These are phyloP conservation scores for Pythium brachiatum DNA, from an alignment of 352 stramenopile genomes.

Conservation along the genomic window DNA sequence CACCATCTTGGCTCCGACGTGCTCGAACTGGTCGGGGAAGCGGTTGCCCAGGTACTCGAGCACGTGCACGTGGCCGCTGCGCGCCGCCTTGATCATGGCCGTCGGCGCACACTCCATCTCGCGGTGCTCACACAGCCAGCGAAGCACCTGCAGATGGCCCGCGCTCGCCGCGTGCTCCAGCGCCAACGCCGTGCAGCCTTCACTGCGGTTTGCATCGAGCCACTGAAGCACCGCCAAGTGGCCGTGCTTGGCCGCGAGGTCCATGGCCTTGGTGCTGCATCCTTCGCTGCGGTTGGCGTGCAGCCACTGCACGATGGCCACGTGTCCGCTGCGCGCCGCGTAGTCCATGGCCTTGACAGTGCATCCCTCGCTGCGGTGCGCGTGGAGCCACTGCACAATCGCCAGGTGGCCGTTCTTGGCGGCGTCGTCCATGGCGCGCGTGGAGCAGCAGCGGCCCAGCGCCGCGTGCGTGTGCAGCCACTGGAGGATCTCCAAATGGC, in stretches of 20 bases:
- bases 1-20: slow-evolving; percentile 55
- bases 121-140: slow-evolving; percentile 33
- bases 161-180: slow-evolving; percentile 26
- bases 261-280: slow-evolving; percentile 50
- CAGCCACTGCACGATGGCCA: slow-evolving; percentile 61
- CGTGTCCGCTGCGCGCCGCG: slow-evolving; percentile 46
- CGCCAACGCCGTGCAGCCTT: slow-evolving; percentile 32
- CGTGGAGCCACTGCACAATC: slow-evolving; percentile 69
- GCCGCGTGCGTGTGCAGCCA: slow-evolving; percentile 48
- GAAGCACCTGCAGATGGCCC: slow-evolving; percentile 27
- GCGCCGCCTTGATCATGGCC: slow-evolving; percentile 26
- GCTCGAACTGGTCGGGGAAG: slow-evolving; percentile 52
- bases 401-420: slow-evolving; percentile 57
- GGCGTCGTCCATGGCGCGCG: slow-evolving; percentile 62
- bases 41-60: slow-evolving; percentile 42
- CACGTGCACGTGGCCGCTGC: slow-evolving; percentile 19
- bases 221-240: slow-evolving; percentile 53
- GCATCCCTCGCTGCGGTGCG: slow-evolving; percentile 63
- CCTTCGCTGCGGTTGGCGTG: slow-evolving; percentile 45
- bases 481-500: slow-evolving; percentile 71
- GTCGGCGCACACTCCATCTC: slow-evolving; percentile 12
- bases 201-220: slow-evolving; percentile 26
- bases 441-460: slow-evolving; percentile 42
- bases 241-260: slow-evolving; percentile 54
- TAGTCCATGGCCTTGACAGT: slow-evolving; percentile 65